These are phyloP conservation scores for Neopestalotiopsis sp. DNA, from an alignment of 2,329 filamentous ascomycete genomes.

Conservation along the genomic window DNA sequence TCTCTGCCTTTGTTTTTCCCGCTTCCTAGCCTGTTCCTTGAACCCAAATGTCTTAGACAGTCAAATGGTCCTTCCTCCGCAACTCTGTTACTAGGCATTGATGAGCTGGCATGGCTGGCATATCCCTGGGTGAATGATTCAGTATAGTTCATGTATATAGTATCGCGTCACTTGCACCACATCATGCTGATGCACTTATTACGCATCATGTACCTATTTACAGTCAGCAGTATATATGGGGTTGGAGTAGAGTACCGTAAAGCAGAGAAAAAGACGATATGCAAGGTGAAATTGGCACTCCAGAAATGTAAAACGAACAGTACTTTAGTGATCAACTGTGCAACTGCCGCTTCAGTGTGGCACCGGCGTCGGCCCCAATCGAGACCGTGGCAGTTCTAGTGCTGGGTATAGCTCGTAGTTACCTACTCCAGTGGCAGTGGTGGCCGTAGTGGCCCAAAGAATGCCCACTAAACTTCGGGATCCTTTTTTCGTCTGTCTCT, in stretches of 20 bases:
- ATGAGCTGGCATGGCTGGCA: too few species aligned
- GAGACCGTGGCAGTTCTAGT: conserved; percentile 1
- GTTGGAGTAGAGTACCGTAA: not conserved
- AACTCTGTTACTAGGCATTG: too few species aligned
- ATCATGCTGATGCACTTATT: too few species aligned
- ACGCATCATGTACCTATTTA: too few species aligned
- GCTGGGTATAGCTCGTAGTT: not conserved
- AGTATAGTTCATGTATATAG: too few species aligned
- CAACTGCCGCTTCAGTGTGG: conserved; percentile 1
- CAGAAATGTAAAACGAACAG: not conserved
- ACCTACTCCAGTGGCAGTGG: too few species aligned
- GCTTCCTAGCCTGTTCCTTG: too few species aligned
- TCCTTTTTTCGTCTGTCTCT: not conserved
- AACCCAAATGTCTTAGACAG: too few species aligned
- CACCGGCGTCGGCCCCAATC: not conserved
- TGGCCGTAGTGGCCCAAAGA: not conserved
- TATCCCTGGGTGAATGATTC: too few species aligned
- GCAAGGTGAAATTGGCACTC: not conserved
- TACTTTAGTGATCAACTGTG: not conserved
- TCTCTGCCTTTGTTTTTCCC: too few species aligned
- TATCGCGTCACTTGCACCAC: too few species aligned
- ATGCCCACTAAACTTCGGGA: not conserved
- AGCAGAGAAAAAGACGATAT: not conserved
- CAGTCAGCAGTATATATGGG: not conserved
- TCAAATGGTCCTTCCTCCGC: too few species aligned